A percentile compares a stretch with the other conserved stretches of the same genome.
phyloP scores from a whole-genome alignment of 257 asterid genomes.

The Osmanthus fragrans region DNA sequence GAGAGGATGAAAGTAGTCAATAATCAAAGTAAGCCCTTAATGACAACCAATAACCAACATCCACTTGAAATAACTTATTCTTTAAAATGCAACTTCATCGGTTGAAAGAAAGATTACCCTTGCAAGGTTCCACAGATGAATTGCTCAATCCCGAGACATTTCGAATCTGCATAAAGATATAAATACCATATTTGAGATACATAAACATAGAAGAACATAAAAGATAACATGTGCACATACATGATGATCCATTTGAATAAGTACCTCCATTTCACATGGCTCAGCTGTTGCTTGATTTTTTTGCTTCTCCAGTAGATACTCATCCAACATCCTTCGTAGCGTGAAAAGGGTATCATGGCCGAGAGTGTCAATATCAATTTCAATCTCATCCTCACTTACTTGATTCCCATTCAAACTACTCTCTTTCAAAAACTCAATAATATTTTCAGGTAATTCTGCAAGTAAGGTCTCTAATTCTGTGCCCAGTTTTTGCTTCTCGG shows the following conservation, averaged over 20 bases:
- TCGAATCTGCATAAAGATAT: slow-evolving; percentile 45
- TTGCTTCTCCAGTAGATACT: slow-evolving; percentile 47
- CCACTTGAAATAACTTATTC: not conserved
- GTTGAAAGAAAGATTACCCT: slow-evolving; percentile 43
- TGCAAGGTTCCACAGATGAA: slow-evolving; percentile 47
- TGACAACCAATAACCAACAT: not conserved
- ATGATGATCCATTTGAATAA: slow-evolving; percentile 8
- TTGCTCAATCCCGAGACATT: slow-evolving; percentile 58
- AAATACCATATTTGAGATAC: not conserved
- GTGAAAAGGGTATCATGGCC: slow-evolving; percentile 62
- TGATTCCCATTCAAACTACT: slow-evolving; percentile 49
- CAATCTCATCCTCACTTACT: slow-evolving; percentile 79
- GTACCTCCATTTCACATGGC: slow-evolving; percentile 60
- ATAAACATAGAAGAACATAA: slow-evolving; percentile 11
- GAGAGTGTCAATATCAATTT: slow-evolving; percentile 76
- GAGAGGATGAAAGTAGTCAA: slow-evolving; percentile 17
- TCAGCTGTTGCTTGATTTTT: slow-evolving; percentile 46
- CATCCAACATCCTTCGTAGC: slow-evolving; percentile 72
- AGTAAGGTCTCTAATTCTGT: slow-evolving; percentile 58
- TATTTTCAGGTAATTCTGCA: slow-evolving; percentile 72
- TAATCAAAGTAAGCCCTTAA: slow-evolving; percentile 7
- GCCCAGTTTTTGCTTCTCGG: slow-evolving; percentile 64
- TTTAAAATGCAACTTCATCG: slow-evolving; percentile 1
- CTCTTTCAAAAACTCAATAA: slow-evolving; percentile 64
- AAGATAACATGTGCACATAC: not conserved